phyloP scores from a whole-genome alignment of 2,329 filamentous ascomycete species.

The Stenocarpella maydis region DNA sequence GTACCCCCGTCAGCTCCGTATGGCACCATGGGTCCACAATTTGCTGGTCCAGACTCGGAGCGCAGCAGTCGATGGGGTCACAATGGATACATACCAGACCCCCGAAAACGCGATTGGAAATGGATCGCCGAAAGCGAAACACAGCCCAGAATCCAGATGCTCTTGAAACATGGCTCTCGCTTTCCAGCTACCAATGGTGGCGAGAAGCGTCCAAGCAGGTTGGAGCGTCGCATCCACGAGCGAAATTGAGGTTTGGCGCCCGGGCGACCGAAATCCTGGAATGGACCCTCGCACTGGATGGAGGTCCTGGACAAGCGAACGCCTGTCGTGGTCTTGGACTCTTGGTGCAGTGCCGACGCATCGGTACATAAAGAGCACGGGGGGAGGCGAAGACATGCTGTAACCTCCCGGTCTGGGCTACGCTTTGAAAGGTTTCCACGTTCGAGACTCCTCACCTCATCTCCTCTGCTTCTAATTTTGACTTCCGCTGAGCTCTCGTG shows the following conservation, averaged over 20 bases:
- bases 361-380: not conserved
- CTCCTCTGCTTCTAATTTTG: slow-evolving; percentile 20
- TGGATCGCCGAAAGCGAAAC: not conserved
- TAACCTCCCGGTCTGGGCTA: not conserved
- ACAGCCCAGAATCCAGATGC: not conserved
- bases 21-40: not conserved
- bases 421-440: slow-evolving; percentile 10
- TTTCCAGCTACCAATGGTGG: slow-evolving; percentile 6
- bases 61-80: not conserved
- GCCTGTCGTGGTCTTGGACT: slow-evolving; percentile 11
- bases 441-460: slow-evolving; percentile 9
- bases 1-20: not conserved
- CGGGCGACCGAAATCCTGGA: too few relatives aligned
- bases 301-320: slow-evolving; percentile 11
- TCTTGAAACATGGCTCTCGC: slow-evolving; percentile 24
- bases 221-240: slow-evolving; percentile 5
- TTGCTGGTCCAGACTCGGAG: slow-evolving; percentile 1
- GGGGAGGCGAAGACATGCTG: too few relatives aligned
- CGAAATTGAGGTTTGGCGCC: not conserved
- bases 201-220: slow-evolving; percentile 7
- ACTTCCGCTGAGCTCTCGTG: slow-evolving; percentile 4
- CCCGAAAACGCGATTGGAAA: slow-evolving; percentile 2
- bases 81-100: not conserved
- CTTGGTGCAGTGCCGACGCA: not conserved
- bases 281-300: too few relatives aligned